These are phyloP conservation scores for Ophiostoma perfectum DNA, from an alignment of 2,329 filamentous ascomycete species.

Conservation along the genomic window DNA sequence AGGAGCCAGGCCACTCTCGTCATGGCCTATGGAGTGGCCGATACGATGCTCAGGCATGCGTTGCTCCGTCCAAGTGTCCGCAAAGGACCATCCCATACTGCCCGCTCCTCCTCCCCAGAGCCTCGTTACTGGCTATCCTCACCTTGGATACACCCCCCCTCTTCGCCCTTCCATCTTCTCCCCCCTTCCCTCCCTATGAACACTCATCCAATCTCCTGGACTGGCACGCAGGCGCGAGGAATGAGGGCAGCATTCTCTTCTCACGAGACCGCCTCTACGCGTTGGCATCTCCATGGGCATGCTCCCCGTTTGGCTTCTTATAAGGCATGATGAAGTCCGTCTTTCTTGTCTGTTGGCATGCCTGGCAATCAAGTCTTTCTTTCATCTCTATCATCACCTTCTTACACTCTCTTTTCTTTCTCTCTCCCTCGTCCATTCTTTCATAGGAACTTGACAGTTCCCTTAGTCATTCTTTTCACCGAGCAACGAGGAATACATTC, in stretches of 20 bases:
- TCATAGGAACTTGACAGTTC: conserved; percentile 13
- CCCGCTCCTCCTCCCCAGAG: conserved; percentile 2
- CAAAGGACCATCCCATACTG: conserved; percentile 11
- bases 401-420: conserved; percentile 15
- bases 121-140: conserved; percentile 1
- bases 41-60: conserved; percentile 6
- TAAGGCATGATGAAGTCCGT: conserved; percentile 24
- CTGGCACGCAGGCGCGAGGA: conserved; percentile 25
- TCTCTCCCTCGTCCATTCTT: conserved; percentile 22
- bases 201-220: conserved; percentile 23
- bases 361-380: conserved; percentile 22
- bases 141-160: conserved; percentile 10
- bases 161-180: conserved; percentile 14
- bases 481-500: conserved; percentile 12
- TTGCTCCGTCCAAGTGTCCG: background rate
- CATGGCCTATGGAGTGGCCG: conserved; percentile 1
- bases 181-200: conserved; percentile 23
- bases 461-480: conserved; percentile 21
- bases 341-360: conserved; percentile 22
- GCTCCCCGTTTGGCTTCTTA: conserved; percentile 19
- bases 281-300: conserved; percentile 23
- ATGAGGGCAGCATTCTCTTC: conserved; percentile 23
- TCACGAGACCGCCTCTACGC: conserved; percentile 19
- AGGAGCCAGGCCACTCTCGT: background rate
- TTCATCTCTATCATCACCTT: conserved; percentile 8